Conservation (phyloP, 2,329 filamentous ascomycete genomes). For the Westerdykella ornata region DNA sequence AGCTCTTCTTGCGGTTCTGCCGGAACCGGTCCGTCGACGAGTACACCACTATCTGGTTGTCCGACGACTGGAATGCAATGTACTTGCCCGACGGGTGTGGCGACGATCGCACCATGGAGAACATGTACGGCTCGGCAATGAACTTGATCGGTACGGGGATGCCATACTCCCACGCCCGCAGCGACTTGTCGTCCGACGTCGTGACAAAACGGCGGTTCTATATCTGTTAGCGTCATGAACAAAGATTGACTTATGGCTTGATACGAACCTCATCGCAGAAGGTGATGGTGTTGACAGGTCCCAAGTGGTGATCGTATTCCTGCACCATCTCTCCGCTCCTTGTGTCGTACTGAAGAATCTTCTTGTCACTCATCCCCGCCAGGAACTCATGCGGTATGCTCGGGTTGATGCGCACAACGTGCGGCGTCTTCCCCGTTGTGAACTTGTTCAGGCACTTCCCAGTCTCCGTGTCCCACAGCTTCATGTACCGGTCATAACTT, state of each 20-base stretch:
- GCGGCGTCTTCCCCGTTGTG: conserved; percentile 88
- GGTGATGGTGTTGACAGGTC: conserved; percentile 95
- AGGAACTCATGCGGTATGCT: conserved; percentile 81
- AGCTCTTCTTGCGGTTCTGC: conserved; percentile 95
- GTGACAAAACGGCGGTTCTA: conserved; percentile 87
- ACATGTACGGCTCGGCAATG: conserved; percentile 97
- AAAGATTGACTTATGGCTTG: neutral
- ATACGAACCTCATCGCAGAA: conserved; percentile 68
- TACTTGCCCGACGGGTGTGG: conserved; percentile 87
- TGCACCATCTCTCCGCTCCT: conserved; percentile 78
- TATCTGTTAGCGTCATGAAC: conserved; percentile 4
- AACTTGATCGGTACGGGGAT: conserved; percentile 98
- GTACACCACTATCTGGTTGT: conserved; percentile 97
- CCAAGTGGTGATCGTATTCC: conserved; percentile 96
- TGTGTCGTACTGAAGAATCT: conserved; percentile 95
- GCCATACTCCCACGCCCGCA: conserved; percentile 96
- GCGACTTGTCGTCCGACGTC: conserved; percentile 92
- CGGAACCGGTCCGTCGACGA: conserved; percentile 91
- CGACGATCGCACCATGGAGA: conserved; percentile 79
- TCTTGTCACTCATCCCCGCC: conserved; percentile 96
- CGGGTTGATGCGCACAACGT: conserved; percentile 91
- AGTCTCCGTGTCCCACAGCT: conserved; percentile 97
- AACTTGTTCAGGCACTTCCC: conserved; percentile 83
- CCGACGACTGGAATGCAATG: conserved; percentile 84
- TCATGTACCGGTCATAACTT: conserved; percentile 92